These are phyloP conservation scores for Przewalskia tangutica DNA, from an alignment of 257 asterid genomes.

Conservation along the genomic window DNA sequence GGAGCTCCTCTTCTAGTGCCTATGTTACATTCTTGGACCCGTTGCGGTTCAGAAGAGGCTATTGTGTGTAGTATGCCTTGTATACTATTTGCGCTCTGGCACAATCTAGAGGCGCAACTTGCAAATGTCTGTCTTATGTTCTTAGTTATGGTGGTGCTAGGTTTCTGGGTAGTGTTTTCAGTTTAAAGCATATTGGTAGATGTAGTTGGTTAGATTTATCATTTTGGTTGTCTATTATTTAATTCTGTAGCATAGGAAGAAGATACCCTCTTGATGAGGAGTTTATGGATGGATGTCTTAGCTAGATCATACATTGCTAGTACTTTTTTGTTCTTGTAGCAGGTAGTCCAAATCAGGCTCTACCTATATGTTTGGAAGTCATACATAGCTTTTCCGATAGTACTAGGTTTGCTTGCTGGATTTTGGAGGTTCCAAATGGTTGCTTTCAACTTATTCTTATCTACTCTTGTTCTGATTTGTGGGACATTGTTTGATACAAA, in stretches of 20 bases:
- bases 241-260: background rate
- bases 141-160: no score
- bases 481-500: no score
- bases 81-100: no score
- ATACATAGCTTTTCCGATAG: background rate
- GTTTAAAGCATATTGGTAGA: no score
- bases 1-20: no score
- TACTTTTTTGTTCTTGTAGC: background rate
- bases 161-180: no score
- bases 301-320: background rate
- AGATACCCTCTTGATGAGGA: background rate
- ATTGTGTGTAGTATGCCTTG: no score
- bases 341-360: background rate
- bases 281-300: background rate
- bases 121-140: no score
- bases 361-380: background rate
- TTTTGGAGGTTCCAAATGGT: background rate
- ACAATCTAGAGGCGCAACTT: no score
- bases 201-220: no score
- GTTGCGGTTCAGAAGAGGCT: no score
- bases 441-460: background rate
- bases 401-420: background rate
- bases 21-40: no score
- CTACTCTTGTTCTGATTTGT: background rate
- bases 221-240: background rate